Percentiles rank a stretch among this genome's conserved stretches.
phyloP scores from a whole-genome alignment of 345 rosid genomes.

The Stellera chamaejasme region DNA sequence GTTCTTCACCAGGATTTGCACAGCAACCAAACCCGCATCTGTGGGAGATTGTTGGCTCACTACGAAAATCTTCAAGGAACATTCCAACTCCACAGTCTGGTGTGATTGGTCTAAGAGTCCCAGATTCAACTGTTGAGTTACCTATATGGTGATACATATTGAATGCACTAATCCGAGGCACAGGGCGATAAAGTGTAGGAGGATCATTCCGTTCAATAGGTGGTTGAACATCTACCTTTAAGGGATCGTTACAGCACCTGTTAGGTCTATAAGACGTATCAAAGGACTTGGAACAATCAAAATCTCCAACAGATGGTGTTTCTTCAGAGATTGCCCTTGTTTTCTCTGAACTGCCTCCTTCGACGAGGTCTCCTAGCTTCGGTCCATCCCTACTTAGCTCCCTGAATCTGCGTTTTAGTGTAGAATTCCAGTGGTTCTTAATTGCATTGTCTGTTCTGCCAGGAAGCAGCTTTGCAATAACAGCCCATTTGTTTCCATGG shows the following conservation, averaged over 20 bases:
- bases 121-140: conserved; percentile 24
- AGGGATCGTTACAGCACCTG: conserved; percentile 18
- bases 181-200: conserved; percentile 36
- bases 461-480: conserved; percentile 61
- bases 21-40: conserved; percentile 81
- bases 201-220: conserved; percentile 16
- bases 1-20: conserved; percentile 19
- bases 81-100: conserved; percentile 35
- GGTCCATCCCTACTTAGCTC: conserved; percentile 26
- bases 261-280: conserved; percentile 26
- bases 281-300: conserved; percentile 18
- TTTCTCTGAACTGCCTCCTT: conserved; percentile 31
- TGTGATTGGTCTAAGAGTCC: conserved; percentile 22
- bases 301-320: conserved; percentile 34
- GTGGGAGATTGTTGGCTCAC: conserved; percentile 46
- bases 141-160: conserved; percentile 39
- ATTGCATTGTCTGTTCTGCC: conserved; percentile 91
- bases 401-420: conserved; percentile 49
- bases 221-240: conserved; percentile 21
- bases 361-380: conserved; percentile 14
- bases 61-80: conserved; percentile 42
- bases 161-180: conserved; percentile 67
- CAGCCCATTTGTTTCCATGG: conserved; percentile 96
- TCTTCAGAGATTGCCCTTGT: conserved; percentile 41
- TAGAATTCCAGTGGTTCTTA: conserved; percentile 92